Percentiles rank a stretch among this genome's conserved stretches.
phyloP scores from a whole-genome alignment of 768 basidiomycete genomes.

The Collybiopsis luxurians region DNA sequence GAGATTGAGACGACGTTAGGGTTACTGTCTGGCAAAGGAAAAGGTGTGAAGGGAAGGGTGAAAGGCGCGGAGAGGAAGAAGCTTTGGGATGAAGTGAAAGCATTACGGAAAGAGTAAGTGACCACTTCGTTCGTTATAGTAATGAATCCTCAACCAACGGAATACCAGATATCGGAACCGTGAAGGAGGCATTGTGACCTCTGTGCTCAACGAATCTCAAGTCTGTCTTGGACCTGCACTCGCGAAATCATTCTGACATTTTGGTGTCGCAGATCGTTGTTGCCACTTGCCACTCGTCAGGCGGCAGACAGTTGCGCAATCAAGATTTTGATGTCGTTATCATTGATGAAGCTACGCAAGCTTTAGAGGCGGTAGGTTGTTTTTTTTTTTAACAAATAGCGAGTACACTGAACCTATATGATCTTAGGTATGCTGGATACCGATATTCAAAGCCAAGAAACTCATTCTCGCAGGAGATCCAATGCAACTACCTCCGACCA shows the following conservation, averaged over 20 bases:
- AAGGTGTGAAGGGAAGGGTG: conserved; percentile 68
- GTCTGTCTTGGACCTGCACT: too few relatives aligned
- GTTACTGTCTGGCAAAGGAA: conserved; percentile 68
- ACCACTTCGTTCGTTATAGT: too few relatives aligned
- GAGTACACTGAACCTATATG: neutral
- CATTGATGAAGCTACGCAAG: conserved; percentile 98
- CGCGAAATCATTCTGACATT: too few relatives aligned
- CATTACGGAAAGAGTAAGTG: conserved; percentile 85
- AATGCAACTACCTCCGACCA: conserved; percentile 92
- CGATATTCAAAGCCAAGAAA: conserved; percentile 89
- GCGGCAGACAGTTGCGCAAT: conserved; percentile 75
- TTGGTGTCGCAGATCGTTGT: conserved; percentile 74
- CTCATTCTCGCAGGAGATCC: conserved; percentile 92
- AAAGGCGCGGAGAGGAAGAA: conserved; percentile 74
- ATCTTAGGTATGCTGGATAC: conserved; percentile 95
- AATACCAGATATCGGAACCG: conserved; percentile 92
- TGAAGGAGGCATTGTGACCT: conserved; percentile 79
- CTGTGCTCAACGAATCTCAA: conserved; percentile 79
- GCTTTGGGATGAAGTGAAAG: conserved; percentile 85
- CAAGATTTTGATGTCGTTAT: conserved; percentile 88
- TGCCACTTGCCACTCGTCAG: conserved; percentile 93
- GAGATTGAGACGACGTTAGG: conserved; percentile 75
- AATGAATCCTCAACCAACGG: too few relatives aligned
- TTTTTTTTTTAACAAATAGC: neutral
- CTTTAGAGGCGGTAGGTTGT: conserved; percentile 78